Percentiles rank a stretch among this genome's conserved stretches.
Conservation (phyloP, 176 grass and related monocot genomes). For the Eragrostis curvula region DNA sequence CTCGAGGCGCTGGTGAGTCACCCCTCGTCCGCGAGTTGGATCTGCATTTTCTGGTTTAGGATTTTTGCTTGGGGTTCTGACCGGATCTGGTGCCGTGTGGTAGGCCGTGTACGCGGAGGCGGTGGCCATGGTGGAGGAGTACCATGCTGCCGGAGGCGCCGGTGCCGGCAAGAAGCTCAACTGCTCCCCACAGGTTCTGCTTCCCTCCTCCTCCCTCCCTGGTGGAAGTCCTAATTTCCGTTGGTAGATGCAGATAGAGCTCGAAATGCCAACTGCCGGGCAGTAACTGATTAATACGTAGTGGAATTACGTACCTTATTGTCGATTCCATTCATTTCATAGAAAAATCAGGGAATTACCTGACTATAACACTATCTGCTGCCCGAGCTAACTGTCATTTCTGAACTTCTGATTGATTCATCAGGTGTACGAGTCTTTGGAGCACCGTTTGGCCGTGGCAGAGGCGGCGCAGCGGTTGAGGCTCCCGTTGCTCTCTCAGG, state of each 20-base stretch:
- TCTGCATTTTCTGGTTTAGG: slow-evolving; percentile 23
- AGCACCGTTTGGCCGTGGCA: slow-evolving; percentile 69
- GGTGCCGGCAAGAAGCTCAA: slow-evolving; percentile 74
- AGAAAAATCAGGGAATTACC: background rate
- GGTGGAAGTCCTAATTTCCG: background rate
- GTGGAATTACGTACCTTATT: background rate
- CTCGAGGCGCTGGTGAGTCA: slow-evolving; percentile 86
- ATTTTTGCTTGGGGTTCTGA: slow-evolving; percentile 19
- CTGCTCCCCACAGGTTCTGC: slow-evolving; percentile 71
- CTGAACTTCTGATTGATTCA: slow-evolving; percentile 34
- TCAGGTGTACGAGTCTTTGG: slow-evolving; percentile 92
- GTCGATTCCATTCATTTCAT: background rate
- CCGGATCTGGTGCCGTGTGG: slow-evolving; percentile 16
- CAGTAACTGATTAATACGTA: background rate
- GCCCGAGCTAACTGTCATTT: background rate
- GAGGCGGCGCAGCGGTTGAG: slow-evolving; percentile 90
- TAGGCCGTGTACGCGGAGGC: slow-evolving; percentile 91
- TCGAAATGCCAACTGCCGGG: background rate
- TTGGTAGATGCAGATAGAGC: background rate
- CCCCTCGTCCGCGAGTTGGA: slow-evolving; percentile 5
- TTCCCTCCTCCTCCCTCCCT: background rate
- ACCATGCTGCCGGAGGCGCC: slow-evolving; percentile 56
- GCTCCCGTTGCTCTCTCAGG: slow-evolving; percentile 88
- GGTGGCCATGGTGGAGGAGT: slow-evolving; percentile 88
- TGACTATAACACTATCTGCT: background rate